A percentile compares a stretch with the other conserved stretches of the same genome.
Conservation (phyloP, 352 stramenopile species). For the Phytophthora chlamydospora region DNA sequence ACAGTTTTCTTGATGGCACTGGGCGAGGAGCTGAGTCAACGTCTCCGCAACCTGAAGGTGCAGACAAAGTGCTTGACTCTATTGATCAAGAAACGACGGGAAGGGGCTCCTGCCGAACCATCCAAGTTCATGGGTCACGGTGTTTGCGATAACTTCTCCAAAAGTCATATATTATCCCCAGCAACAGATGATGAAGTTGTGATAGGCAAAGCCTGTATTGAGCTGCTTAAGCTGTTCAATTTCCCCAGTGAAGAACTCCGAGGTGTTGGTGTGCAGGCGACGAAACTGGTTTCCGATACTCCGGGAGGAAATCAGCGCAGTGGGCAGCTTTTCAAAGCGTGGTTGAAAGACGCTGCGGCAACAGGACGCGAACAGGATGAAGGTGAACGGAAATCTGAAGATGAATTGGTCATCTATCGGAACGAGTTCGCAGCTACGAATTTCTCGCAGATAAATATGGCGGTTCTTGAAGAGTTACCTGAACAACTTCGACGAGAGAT, state of each 20-base stretch:
- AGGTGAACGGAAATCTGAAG: conserved; percentile 18
- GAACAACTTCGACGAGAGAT: conserved; percentile 63
- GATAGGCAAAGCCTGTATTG: conserved; percentile 59
- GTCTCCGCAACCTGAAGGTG: conserved; percentile 69
- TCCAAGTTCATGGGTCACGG: conserved; percentile 90
- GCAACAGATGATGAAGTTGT: conserved; percentile 60
- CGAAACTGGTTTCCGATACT: conserved; percentile 56
- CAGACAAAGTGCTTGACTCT: conserved; percentile 75
- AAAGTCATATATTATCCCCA: conserved; percentile 59
- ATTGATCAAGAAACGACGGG: conserved; percentile 81
- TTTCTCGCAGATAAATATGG: conserved; percentile 73
- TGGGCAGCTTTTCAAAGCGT: conserved; percentile 60
- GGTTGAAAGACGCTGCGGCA: conserved; percentile 44
- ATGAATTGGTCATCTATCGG: conserved; percentile 7
- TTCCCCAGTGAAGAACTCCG: conserved; percentile 68
- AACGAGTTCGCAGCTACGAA: conserved; percentile 18
- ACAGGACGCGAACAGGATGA: conserved; percentile 2
- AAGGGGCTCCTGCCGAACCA: conserved; percentile 72
- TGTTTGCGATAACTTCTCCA: conserved; percentile 88
- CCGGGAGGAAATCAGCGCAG: conserved; percentile 21
- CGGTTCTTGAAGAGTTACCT: conserved; percentile 66
- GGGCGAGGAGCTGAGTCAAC: conserved; percentile 68
- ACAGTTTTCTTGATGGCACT: conserved; percentile 85
- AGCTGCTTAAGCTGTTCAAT: conserved; percentile 65
- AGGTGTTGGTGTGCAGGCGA: conserved; percentile 80